Evolutionary conservation across 495 filamentous ascomycete genomes (phyloP), one percentile per base, ranked within the genome.

Genomic region (Xylaria venustula): DNA sequence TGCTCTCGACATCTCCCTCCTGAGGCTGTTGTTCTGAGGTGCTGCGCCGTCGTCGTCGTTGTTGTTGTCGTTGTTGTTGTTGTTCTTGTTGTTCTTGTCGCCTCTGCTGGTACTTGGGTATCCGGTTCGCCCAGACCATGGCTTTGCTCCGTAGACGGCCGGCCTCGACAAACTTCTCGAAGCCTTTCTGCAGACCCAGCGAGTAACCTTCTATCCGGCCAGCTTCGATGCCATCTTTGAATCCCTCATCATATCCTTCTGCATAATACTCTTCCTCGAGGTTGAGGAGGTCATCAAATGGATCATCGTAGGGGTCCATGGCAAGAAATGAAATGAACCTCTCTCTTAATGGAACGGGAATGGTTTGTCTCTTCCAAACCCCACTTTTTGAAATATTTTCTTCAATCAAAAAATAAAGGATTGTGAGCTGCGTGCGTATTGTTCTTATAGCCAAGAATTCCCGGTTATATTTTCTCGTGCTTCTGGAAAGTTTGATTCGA

Each of bases 181-280:
- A 98, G 1, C 93, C 94, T 64, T 94, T 95, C 67, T 95, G 89
- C 3, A 98, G 82, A 0, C 93, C 94, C 70, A 98, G 90, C 12
- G 90, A 80, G 36, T 90, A 89, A 40, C 95, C 95, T 82, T 99
- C 94, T 47, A 88, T 84, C 28, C 85, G 87, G 11, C 95, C 94
- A 14, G 91, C 86, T 65, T 82, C 79, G n/a, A 84, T 79, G 25
- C 94, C 94, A 72, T 97, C 95, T 42, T 78, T 77, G 30, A 83
- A 67, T 19, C 94, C 94, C 58, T 92, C 78, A 8, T 79, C 73
- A 73, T 90, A 93, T 37, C 94, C 95, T 71, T 96, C 86, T 42
- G 85, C 77, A 77, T 97, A 96, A 77, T 92, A 97, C 52, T 85
- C 73, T 60, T 93, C 88, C 74, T 97, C 92, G 19, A 97, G 77